Percentiles rank a stretch among this genome's conserved stretches.
Evolutionary conservation across 495 filamentous ascomycete genomes (phyloP).

Genomic region (Hypoxylon intermedium): DNA sequence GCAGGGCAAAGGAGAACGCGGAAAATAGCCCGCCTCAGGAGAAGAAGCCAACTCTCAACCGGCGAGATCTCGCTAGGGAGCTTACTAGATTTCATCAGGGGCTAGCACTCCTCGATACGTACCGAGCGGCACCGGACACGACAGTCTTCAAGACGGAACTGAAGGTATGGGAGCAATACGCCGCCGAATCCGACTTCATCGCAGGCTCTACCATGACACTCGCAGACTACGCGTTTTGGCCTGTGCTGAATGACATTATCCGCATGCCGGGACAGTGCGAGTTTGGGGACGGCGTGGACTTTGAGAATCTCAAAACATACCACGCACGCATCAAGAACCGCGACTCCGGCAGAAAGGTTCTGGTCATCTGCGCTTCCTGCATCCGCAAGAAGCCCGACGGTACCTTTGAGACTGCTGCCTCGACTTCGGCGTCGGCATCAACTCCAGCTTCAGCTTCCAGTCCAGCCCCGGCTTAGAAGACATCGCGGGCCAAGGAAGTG

Average conservation of each 20-base stretch:
- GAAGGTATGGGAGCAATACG: conserved; percentile 57
- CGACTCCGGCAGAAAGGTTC: conserved; percentile 55
- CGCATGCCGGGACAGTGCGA: conserved; percentile 27
- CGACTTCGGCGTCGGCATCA: background rate
- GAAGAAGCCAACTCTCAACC: background rate
- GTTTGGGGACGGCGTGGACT: conserved; percentile 38
- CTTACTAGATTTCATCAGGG: conserved; percentile 49
- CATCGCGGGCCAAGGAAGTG: too few relatives aligned
- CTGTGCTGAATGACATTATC: conserved; percentile 68
- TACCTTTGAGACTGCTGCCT: background rate
- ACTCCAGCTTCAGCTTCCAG: background rate
- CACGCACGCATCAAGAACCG: conserved; percentile 59
- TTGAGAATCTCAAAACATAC: conserved; percentile 60
- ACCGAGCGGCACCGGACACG: conserved; percentile 35
- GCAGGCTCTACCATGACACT: conserved; percentile 62
- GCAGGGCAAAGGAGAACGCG: conserved; percentile 25
- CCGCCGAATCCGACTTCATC: conserved; percentile 60
- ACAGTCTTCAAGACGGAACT: conserved; percentile 47
- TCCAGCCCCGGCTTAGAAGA: background rate
- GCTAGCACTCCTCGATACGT: conserved; percentile 47
- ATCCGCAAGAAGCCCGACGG: conserved; percentile 5
- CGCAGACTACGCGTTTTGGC: conserved; percentile 77
- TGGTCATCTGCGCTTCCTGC: conserved; percentile 25
- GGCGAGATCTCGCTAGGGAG: conserved; percentile 44
- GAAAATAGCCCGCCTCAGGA: conserved; percentile 36